Conservation (phyloP, 2,329 filamentous ascomycete species). For the Ophiostoma sp. region DNA sequence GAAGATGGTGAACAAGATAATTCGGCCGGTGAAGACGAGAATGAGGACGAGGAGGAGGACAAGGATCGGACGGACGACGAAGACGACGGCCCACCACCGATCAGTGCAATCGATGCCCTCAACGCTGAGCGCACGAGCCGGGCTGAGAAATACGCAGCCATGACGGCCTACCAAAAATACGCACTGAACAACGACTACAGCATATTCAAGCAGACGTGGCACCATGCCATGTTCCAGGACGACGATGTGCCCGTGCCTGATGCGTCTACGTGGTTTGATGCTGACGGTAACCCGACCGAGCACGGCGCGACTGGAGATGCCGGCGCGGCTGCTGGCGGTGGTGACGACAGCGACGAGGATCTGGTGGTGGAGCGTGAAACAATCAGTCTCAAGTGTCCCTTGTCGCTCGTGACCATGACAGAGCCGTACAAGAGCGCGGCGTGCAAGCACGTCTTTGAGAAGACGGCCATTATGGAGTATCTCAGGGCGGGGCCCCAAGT, state of each 20-base stretch:
- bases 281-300: slow-evolving; percentile 29
- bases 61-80: slow-evolving; percentile 29
- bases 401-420: slow-evolving; percentile 59
- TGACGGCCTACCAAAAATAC: slow-evolving; percentile 46
- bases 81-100: slow-evolving; percentile 26
- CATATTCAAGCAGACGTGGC: slow-evolving; percentile 54
- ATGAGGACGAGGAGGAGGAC: slow-evolving; percentile 30
- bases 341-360: slow-evolving; percentile 62
- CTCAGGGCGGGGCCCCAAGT: slow-evolving; percentile 38
- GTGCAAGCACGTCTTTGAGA: slow-evolving; percentile 71
- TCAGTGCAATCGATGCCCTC: slow-evolving; percentile 36
- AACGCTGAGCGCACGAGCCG: slow-evolving; percentile 37
- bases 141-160: slow-evolving; percentile 39
- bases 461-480: slow-evolving; percentile 55
- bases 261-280: slow-evolving; percentile 48
- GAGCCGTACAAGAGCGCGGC: slow-evolving; percentile 61
- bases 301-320: slow-evolving; percentile 37
- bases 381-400: slow-evolving; percentile 62
- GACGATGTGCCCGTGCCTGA: slow-evolving; percentile 50
- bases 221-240: slow-evolving; percentile 47
- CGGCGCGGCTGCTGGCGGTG: slow-evolving; percentile 47
- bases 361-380: slow-evolving; percentile 60
- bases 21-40: slow-evolving; percentile 26
- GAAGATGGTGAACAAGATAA: slow-evolving; percentile 8
- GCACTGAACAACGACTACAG: slow-evolving; percentile 55